phyloP scores from a whole-genome alignment of 805 yeast species.

The Lipomyces kockii region DNA sequence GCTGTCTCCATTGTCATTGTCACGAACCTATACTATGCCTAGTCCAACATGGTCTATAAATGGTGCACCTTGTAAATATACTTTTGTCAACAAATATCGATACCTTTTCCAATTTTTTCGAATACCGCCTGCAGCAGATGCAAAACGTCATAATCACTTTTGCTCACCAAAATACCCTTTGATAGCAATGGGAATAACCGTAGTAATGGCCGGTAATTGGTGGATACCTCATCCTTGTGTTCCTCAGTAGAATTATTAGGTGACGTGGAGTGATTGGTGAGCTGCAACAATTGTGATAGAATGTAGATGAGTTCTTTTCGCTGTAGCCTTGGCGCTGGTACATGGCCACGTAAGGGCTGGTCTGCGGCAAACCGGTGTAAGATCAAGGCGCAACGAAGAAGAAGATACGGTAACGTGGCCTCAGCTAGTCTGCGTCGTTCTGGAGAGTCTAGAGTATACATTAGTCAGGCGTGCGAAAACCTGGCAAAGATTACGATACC shows the following conservation, averaged over 20 bases:
- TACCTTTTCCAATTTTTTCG: conserved; percentile 32
- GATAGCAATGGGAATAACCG: conserved; percentile 33
- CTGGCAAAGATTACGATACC: conserved; percentile 20
- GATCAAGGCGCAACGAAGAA: conserved; percentile 62
- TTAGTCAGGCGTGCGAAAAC: not conserved
- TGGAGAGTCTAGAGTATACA: conserved; percentile 5
- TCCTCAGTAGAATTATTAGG: conserved; percentile 6
- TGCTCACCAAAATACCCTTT: conserved; percentile 33
- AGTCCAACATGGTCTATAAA: not conserved
- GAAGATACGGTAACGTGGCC: conserved; percentile 54
- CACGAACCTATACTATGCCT: not conserved
- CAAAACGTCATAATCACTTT: conserved; percentile 26
- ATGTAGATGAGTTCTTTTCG: conserved; percentile 58
- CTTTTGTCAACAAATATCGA: not conserved
- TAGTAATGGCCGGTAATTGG: conserved; percentile 31
- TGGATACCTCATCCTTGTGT: not conserved
- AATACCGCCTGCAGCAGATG: conserved; percentile 30
- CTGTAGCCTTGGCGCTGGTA: conserved; percentile 72
- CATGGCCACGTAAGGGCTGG: conserved; percentile 57
- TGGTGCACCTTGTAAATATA: not conserved
- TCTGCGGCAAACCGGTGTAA: conserved; percentile 70
- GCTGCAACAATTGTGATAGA: conserved; percentile 32
- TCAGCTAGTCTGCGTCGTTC: conserved; percentile 38
- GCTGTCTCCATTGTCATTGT: not conserved
- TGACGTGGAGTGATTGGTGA: conserved; percentile 15